phyloP scores from a whole-genome alignment of 148 eudicot genomes.

The Diospyros kaki region DNA sequence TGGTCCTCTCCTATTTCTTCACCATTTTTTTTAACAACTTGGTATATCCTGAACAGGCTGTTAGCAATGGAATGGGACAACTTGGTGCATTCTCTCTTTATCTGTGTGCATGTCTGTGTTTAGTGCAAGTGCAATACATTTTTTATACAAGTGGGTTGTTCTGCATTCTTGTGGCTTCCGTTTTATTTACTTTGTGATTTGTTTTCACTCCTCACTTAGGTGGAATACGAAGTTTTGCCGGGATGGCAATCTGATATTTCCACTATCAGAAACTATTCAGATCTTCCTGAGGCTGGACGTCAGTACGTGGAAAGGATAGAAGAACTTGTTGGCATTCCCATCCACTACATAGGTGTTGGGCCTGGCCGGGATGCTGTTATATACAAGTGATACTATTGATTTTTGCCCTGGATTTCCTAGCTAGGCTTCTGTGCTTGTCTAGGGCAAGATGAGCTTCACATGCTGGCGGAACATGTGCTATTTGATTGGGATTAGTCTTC shows the following conservation, averaged over 20 bases:
- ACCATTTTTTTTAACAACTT: background rate
- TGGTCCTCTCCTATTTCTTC: background rate
- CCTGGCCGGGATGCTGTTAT: slow-evolving; percentile 98
- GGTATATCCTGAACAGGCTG: background rate
- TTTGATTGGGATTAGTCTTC: slow-evolving; percentile 7
- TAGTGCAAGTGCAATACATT: no score
- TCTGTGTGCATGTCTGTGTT: no score
- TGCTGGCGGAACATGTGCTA: background rate
- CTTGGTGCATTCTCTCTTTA: no score
- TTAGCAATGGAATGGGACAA: no score
- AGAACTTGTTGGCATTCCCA: slow-evolving; percentile 68
- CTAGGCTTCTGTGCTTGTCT: background rate
- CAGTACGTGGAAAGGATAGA: slow-evolving; percentile 79
- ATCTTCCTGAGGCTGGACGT: slow-evolving; percentile 76
- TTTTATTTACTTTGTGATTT: background rate
- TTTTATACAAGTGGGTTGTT: background rate
- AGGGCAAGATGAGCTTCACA: background rate
- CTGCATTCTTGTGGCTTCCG: background rate
- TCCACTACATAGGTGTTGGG: slow-evolving; percentile 79
- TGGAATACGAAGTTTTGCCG: slow-evolving; percentile 83
- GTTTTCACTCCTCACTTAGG: slow-evolving; percentile 37
- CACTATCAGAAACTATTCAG: slow-evolving; percentile 55
- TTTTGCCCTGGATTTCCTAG: background rate
- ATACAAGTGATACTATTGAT: slow-evolving; percentile 36
- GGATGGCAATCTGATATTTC: slow-evolving; percentile 90